Percentiles rank a stretch among this genome's conserved stretches.
Conservation (phyloP, 768 basidiomycete genomes). For the Phanerochaete carnosa region DNA sequence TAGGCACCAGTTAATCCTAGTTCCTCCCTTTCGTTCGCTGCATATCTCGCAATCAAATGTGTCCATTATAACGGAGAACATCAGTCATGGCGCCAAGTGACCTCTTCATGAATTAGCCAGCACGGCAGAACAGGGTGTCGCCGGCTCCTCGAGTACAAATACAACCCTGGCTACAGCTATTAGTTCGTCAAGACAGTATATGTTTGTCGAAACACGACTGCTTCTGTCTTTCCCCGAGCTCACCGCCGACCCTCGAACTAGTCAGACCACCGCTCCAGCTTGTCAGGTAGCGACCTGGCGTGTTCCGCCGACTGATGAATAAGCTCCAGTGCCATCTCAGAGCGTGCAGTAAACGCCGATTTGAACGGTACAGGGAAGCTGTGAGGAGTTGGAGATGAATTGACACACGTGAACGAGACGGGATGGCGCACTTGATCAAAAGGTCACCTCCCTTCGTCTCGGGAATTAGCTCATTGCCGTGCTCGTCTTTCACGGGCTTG, state of each 20-base stretch:
- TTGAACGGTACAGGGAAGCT: conserved; percentile 50
- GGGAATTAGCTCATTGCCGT: not conserved
- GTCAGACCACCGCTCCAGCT: not conserved
- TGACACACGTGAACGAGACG: not conserved
- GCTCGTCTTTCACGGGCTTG: not conserved
- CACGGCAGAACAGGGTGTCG: not conserved
- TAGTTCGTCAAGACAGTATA: not conserved
- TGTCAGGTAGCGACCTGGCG: not conserved
- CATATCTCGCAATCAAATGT: too few species aligned
- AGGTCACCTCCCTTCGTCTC: not conserved
- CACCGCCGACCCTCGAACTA: too few species aligned
- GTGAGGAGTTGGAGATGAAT: not conserved
- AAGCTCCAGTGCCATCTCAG: not conserved
- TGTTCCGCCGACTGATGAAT: not conserved
- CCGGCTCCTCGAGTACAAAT: not conserved
- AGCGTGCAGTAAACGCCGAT: conserved; percentile 42
- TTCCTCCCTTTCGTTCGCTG: too few species aligned
- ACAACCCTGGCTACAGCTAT: not conserved
- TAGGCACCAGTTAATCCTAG: too few species aligned
- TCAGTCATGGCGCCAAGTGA: too few species aligned
- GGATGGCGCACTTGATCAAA: not conserved
- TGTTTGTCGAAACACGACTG: not conserved
- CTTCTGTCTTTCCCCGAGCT: too few species aligned
- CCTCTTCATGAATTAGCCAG: too few species aligned
- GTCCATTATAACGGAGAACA: too few species aligned